Conservation (phyloP, 371 early-diverging fungal genomes). For the Apophysomyces sp. region DNA sequence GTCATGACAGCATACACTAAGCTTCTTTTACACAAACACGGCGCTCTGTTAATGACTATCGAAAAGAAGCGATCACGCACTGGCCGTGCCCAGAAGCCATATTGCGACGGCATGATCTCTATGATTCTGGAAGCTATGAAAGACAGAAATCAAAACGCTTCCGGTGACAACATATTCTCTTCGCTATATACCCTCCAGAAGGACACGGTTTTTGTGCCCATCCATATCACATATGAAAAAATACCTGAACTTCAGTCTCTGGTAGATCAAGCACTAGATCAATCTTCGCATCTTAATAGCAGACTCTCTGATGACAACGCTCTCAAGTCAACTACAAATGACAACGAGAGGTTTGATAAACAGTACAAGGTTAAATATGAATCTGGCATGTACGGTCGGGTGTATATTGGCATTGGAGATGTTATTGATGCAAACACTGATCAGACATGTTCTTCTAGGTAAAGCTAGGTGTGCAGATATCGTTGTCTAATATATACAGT, state of each 20-base stretch:
- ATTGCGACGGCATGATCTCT: slow-evolving; percentile 42
- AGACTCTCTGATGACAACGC: not conserved
- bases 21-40: slow-evolving; percentile 40
- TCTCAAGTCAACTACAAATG: slow-evolving; percentile 24
- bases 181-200: too few species aligned
- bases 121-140: slow-evolving; percentile 46
- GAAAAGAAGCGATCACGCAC: slow-evolving; percentile 49
- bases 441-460: too few species aligned
- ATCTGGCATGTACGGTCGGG: slow-evolving; percentile 40
- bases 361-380: too few species aligned
- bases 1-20: slow-evolving; percentile 48
- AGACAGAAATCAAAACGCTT: slow-evolving; percentile 28
- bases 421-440: slow-evolving; percentile 28
- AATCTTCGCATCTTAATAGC: slow-evolving; percentile 29
- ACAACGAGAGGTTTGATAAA: slow-evolving; percentile 20
- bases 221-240: slow-evolving; percentile 50
- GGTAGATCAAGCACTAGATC: slow-evolving; percentile 50
- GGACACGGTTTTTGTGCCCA: slow-evolving; percentile 38
- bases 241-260: slow-evolving; percentile 45
- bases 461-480: slow-evolving; percentile 9
- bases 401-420: slow-evolving; percentile 42
- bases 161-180: too few species aligned
- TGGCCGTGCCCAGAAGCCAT: slow-evolving; percentile 36
- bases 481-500: too few species aligned
- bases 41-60: slow-evolving; percentile 41